phyloP scores from a whole-genome alignment of 148 eudicot species.

The Vaccinium darrowii region DNA sequence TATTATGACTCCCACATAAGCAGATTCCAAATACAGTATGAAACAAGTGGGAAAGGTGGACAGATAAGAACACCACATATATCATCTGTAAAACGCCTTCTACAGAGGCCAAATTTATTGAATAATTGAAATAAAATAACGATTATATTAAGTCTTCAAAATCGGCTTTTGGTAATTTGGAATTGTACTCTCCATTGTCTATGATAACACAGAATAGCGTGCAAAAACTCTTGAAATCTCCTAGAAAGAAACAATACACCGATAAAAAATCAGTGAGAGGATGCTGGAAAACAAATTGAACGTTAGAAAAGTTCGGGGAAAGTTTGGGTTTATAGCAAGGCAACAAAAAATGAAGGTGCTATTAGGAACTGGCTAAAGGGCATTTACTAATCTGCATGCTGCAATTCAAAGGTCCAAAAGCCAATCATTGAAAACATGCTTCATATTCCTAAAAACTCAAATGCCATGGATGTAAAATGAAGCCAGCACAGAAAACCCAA shows the following conservation, averaged over 20 bases:
- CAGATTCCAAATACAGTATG: not conserved
- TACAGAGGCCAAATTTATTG: not conserved
- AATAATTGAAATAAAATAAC: not conserved
- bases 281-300: not conserved
- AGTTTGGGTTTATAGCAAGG: not conserved
- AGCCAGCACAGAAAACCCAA: not conserved
- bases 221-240: not conserved
- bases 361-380: not conserved
- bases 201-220: not conserved
- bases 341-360: not conserved
- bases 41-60: not conserved
- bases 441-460: not conserved
- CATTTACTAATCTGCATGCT: not conserved
- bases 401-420: not conserved
- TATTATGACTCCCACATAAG: not conserved
- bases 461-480: not conserved
- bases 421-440: not conserved
- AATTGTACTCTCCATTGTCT: conserved; percentile 1
- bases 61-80: not conserved
- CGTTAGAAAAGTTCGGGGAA: not conserved
- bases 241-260: not conserved
- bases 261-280: not conserved
- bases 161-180: not conserved
- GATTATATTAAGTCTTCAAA: not conserved
- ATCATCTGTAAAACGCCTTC: not conserved